Conservation (phyloP, 2,329 filamentous ascomycete species). For the Colletotrichum trifolii region DNA sequence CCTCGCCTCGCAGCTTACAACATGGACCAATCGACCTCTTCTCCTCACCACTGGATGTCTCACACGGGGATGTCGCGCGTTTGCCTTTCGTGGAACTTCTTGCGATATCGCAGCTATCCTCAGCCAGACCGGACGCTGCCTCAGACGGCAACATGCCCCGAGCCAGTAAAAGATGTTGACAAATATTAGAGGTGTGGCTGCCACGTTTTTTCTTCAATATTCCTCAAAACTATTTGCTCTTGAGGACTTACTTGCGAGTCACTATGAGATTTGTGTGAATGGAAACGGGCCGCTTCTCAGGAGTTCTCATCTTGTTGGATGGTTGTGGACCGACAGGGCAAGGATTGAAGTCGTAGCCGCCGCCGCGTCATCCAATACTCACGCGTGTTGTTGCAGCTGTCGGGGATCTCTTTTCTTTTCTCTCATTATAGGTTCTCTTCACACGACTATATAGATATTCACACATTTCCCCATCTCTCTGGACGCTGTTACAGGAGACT, state of each 20-base stretch:
- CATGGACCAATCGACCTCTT: slow-evolving; percentile 16
- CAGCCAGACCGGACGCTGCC: background rate
- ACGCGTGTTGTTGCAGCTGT: background rate
- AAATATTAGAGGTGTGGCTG: slow-evolving; percentile 27
- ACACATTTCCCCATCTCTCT: background rate
- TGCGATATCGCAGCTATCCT: background rate
- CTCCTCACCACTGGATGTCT: slow-evolving; percentile 20
- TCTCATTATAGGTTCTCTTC: background rate
- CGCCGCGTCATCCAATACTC: slow-evolving; percentile 13
- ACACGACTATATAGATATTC: slow-evolving; percentile 8
- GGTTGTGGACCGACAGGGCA: slow-evolving; percentile 14
- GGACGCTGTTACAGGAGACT: too few relatives aligned
- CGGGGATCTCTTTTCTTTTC: background rate
- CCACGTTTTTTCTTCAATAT: slow-evolving; percentile 38
- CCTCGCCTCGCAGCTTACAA: background rate
- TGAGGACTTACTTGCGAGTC: slow-evolving; percentile 18
- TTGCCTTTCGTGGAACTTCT: background rate
- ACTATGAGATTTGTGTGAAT: background rate
- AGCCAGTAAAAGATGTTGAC: background rate
- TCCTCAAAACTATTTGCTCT: slow-evolving; percentile 32
- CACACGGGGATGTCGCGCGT: slow-evolving; percentile 7
- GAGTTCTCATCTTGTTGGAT: background rate
- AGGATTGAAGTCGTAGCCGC: slow-evolving; percentile 5
- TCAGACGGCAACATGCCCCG: background rate
- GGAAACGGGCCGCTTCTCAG: background rate